Evolutionary conservation across 257 asterid species (phyloP).

Genomic region (Oldenlandia corymbosa): DNA sequence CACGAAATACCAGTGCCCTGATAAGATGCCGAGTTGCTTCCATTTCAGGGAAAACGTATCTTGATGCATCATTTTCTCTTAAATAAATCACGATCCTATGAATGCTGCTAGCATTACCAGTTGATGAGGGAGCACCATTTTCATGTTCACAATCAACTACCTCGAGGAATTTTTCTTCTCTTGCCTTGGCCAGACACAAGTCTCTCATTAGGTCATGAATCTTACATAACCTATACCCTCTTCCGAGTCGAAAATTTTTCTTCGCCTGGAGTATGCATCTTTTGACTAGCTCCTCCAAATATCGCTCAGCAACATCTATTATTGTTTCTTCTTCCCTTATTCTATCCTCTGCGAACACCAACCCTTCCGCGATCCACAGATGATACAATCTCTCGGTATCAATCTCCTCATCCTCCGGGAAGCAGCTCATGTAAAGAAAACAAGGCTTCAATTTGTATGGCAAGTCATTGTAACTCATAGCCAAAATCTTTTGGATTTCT

Average conservation of each 20-base stretch:
- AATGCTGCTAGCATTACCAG: neutral
- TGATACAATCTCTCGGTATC: neutral
- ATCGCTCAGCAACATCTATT: slow-evolving; percentile 1
- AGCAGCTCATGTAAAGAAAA: neutral
- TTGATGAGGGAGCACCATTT: neutral
- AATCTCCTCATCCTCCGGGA: neutral
- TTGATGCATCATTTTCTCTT: no score
- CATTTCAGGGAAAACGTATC: neutral
- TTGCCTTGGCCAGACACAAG: slow-evolving; percentile 1
- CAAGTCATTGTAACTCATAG: slow-evolving; percentile 3
- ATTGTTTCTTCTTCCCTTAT: slow-evolving; percentile 1
- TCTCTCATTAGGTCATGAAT: slow-evolving; percentile 18
- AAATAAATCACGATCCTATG: neutral
- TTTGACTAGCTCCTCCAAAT: neutral
- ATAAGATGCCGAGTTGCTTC: neutral
- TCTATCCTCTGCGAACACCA: neutral
- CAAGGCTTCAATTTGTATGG: slow-evolving; percentile 9
- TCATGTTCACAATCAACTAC: neutral
- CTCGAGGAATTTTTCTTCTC: slow-evolving; percentile 1
- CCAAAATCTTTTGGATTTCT: neutral
- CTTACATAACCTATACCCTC: neutral
- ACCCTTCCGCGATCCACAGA: slow-evolving; percentile 7
- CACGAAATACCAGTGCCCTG: neutral
- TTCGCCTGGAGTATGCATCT: neutral
- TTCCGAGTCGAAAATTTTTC: no score